These are phyloP conservation scores for Circinella umbellata DNA, from an alignment of 371 early-diverging fungal species.

Conservation along the genomic window DNA sequence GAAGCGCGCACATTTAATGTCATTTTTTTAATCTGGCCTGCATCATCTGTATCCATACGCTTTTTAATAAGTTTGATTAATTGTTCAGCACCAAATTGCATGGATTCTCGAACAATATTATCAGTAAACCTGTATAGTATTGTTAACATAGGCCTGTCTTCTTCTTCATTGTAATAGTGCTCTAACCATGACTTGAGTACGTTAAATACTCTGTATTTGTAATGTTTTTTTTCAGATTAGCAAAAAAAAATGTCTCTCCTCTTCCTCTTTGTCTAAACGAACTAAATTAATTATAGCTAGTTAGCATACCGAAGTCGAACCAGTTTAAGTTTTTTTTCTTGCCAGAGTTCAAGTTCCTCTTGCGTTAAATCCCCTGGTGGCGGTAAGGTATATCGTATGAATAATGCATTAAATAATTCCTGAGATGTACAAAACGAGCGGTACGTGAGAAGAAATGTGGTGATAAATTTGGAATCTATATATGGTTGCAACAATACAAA, in stretches of 20 bases:
- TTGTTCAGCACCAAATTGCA: slow-evolving; percentile 76
- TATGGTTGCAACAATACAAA: not conserved
- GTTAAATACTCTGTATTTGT: slow-evolving; percentile 73
- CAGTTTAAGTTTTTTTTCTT: slow-evolving; percentile 84
- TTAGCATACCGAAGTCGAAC: slow-evolving; percentile 72
- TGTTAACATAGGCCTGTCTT: slow-evolving; percentile 67
- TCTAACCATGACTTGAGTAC: slow-evolving; percentile 94
- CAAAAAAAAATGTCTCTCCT: no score
- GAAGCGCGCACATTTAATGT: slow-evolving; percentile 65
- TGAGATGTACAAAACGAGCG: slow-evolving; percentile 82
- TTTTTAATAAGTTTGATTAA: slow-evolving; percentile 75
- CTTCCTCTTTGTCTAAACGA: no score
- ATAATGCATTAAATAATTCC: slow-evolving; percentile 74
- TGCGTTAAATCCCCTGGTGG: slow-evolving; percentile 72
- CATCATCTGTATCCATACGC: slow-evolving; percentile 65
- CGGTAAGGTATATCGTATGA: slow-evolving; percentile 71
- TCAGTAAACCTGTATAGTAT: slow-evolving; percentile 76
- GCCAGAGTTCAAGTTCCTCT: slow-evolving; percentile 80
- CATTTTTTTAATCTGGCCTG: slow-evolving; percentile 68
- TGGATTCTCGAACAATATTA: slow-evolving; percentile 72
- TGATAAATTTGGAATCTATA: slow-evolving; percentile 76
- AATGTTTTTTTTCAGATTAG: no score
- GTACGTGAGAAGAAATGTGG: slow-evolving; percentile 90
- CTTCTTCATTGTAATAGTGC: slow-evolving; percentile 80
- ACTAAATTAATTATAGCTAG: no score